Evolutionary conservation across 441 rosid species (phyloP).

Genomic region (Populus hybrid): DNA sequence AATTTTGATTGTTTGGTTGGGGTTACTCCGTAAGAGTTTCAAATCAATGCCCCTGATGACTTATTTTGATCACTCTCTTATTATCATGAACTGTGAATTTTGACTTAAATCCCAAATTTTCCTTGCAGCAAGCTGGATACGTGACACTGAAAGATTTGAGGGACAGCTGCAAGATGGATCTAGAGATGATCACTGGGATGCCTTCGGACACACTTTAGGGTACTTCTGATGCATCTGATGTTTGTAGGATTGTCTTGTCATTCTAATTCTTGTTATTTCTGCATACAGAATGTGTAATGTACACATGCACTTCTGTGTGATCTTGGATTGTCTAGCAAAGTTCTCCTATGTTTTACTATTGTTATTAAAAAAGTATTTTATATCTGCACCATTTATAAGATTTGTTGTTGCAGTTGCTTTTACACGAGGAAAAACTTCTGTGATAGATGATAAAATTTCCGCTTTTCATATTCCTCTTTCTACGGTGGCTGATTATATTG

Average conservation of each 20-base stretch:
- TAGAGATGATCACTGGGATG: slow-evolving; percentile 46
- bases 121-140: slow-evolving; percentile 63
- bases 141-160: slow-evolving; percentile 60
- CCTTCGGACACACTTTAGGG: slow-evolving; percentile 40
- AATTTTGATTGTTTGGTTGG: neutral
- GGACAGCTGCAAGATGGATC: slow-evolving; percentile 70
- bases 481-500: neutral
- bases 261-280: slow-evolving; percentile 8
- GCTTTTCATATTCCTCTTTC: neutral
- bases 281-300: neutral
- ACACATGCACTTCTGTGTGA: slow-evolving; percentile 6
- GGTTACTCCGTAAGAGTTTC: neutral
- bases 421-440: neutral
- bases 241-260: slow-evolving; percentile 26
- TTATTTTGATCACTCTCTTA: neutral
- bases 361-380: neutral
- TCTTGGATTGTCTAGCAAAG: slow-evolving; percentile 9
- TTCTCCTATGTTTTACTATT: slow-evolving; percentile 2
- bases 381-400: slow-evolving; percentile 7
- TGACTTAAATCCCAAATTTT: neutral
- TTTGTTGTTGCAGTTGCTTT: neutral
- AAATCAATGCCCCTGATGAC: neutral
- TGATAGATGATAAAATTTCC: neutral
- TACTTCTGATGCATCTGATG: slow-evolving; percentile 11
- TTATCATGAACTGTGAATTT: neutral